Evolutionary conservation across 2,329 filamentous ascomycete genomes (phyloP), one percentile per base, ranked within the genome.

Genomic region (Neocucurbitaria cava): DNA sequence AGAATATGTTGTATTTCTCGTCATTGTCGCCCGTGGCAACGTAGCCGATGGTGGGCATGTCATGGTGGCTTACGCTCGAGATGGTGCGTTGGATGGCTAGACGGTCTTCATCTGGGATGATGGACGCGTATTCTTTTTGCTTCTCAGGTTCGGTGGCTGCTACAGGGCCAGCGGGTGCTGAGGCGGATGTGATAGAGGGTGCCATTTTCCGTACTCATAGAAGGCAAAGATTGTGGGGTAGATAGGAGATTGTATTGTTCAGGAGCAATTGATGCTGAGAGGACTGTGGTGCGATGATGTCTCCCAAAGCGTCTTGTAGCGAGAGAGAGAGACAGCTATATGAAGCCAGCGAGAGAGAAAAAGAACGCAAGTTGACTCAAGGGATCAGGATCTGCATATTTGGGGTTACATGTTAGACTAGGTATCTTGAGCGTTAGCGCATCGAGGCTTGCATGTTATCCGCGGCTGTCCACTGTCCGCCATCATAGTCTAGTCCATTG

Each of bases 1-100:
- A 82, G 56, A 92, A 82, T 17, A 82, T 82, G 64, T 88, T 82
- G 77, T 92, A 94, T 56, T 85, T 76, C 40, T 82, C 81, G 31
- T 84, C 82, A 49, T 80, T 44, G 44, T 73, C 71, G 28, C 69
- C 69, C 1, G 70, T 73, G 4, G 54, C 66, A 8, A 69, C 58
- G 41, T 71, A 71, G 2, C 57, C 45, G 4, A 69, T 61, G 24
- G 64, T 52, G 7, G 70, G 54, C 68, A 74, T 72, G 55, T 71
- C 73, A 59, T 72, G 66, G 48, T 75, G 64, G 41, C 66, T 69
- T 56, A 71, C 54, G 26, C 54, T 55, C 2, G 70, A 73, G 39
- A 71, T 62, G 33, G 72, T 73, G 49, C 58, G 71, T 46, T 76
- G 64, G 9, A 76, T 66, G 17, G 66, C 61, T 17, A 70, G 62